Evolutionary conservation across 2,329 filamentous ascomycete species (phyloP).

Genomic region (Helicocarpus griseus): DNA sequence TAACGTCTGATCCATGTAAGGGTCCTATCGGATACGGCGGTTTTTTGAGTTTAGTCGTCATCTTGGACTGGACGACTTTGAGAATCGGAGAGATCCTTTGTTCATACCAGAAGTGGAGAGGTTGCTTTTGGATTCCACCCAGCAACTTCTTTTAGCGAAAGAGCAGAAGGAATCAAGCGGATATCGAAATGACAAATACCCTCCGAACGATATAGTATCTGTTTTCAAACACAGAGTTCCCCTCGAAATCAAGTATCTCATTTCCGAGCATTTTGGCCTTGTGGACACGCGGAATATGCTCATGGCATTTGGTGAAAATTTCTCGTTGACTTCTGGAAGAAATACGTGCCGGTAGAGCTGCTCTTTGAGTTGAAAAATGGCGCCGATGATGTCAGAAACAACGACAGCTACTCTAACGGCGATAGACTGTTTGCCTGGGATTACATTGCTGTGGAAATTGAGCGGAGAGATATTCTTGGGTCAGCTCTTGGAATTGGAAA

Average conservation of each 20-base stretch:
- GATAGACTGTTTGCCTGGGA: neutral
- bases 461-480: neutral
- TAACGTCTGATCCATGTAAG: neutral
- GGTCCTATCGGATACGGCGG: neutral
- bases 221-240: neutral
- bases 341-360: neutral
- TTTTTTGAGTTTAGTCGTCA: neutral
- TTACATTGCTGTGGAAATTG: neutral
- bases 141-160: neutral
- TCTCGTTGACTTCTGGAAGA: neutral
- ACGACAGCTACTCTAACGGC: neutral
- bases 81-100: neutral
- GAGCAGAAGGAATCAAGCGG: neutral
- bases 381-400: neutral
- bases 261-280: neutral
- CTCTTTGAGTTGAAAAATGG: neutral
- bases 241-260: neutral
- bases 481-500: neutral
- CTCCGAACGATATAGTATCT: neutral
- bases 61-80: neutral
- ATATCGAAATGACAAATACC: neutral
- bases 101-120: neutral
- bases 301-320: neutral
- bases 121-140: neutral
- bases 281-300: neutral